Evolutionary conservation across 2,329 filamentous ascomycete genomes (phyloP), one percentile per base, ranked within the genome.

Genomic region (Colletotrichum horii): DNA sequence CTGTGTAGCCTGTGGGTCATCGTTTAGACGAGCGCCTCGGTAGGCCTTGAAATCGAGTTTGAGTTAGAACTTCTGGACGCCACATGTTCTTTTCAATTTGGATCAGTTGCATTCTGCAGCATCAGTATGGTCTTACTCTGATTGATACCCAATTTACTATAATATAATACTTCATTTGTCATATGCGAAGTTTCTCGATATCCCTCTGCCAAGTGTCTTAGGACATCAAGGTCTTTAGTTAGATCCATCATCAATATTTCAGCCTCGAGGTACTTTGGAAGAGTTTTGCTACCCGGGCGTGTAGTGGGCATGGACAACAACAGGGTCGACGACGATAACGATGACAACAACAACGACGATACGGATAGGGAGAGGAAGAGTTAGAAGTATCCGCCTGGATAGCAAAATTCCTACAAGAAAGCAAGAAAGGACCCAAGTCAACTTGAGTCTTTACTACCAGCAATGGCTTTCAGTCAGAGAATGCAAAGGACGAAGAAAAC

Each of bases 81-180:
- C 4, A 19, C 16, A 38, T 38, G 16, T 38, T 48, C 38, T 48
- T n/a, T 48, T 48, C 19, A n/a, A n/a, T n/a, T 48, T 0, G 19
- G 19, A 48, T 48, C 38, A 48, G 12, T 48, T 48, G 38, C 38
- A 48, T 12, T n/a, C 3, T 48, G 19, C 11, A 4, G 12, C 11
- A 2, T 12, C 19, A 48, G 12, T 12, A 5, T 12, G 11, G 38
- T 48, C 38, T 48, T n/a, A 48, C 38, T 9, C 8, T 48, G 19
- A n/a, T 1, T 0, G 19, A 48, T 48, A 0, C 9, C 11, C 19
- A 48, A n/a, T 0, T n/a, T n/a, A 48, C 9, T 48, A n/a, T 9
- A 6, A n/a, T 1, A 48, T 8, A n/a, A 48, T 0, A 48, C 38
- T 12, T 48, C 9, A 32, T 9, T 9, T 11, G 8, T 32, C 30